Evolutionary conservation across 2,329 filamentous ascomycete genomes (phyloP), one percentile per base, ranked within the genome.

Genomic region (Thermoascus crustaceus): DNA sequence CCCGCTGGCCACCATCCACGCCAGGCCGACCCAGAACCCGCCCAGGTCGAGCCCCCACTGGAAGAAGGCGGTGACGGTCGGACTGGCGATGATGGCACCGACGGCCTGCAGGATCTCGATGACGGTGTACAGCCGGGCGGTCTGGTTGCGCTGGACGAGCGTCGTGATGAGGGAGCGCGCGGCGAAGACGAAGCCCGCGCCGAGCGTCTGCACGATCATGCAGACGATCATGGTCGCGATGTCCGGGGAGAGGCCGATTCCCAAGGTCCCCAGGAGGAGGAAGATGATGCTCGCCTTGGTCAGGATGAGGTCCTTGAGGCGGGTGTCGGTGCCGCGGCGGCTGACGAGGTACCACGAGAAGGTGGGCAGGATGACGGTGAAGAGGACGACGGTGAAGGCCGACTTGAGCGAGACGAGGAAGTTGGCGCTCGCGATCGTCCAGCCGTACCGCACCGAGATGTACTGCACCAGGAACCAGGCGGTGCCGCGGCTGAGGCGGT

Each of bases 401-500:
- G 68, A 66, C 38, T 67, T 65, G 33, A 69, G 60, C 0, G 68
- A 67, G 4, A 67, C 54, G 13, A 71, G 49, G 37, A 64, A 47
- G 27, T 63, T 65, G 34, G 63, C 53, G 30, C 55, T 43, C 1
- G 67, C 64, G 11, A 73, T 54, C 21, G 63, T 61, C 66, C 68
- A 72, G 16, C 50, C 46, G 37, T 71, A 73, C 16, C 69, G 57
- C n/a, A 65, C 67, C 1, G 68, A 72, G 11, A 70, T 65, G 45
- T 73, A 73, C 38, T 69, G 66, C n/a, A 70, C 57, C 9, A 72
- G 47, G 35, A 72, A 58, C 42, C 60, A 64, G 10, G 66, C 53
- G 7, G 66, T 63, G 31, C 68, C 67, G 17, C 67, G 59, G 32
- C 65, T 67, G 5, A 72, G 52, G n/a, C 66, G 59, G 43, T 66